phyloP scores from a whole-genome alignment of 139 green algal species.

The Coelastrella sp. region DNA sequence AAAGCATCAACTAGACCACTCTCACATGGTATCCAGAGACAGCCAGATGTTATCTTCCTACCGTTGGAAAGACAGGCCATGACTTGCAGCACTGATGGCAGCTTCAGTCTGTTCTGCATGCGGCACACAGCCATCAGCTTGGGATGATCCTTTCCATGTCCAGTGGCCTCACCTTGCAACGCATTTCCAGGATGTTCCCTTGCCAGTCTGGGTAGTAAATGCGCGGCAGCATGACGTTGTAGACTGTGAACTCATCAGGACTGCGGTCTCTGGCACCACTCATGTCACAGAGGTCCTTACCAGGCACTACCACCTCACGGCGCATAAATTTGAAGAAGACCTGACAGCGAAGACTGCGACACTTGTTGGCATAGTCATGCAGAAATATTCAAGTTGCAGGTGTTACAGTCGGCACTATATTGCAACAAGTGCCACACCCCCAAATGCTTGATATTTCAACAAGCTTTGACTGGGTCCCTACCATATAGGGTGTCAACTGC shows the following conservation, averaged over 20 bases:
- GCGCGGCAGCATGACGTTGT: conserved; percentile 80
- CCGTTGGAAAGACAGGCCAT: too few relatives aligned
- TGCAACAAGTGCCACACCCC: not conserved
- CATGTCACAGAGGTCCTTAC: conserved; percentile 79
- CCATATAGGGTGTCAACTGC: not conserved
- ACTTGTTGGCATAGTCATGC: too few relatives aligned
- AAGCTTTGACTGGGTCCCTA: too few relatives aligned
- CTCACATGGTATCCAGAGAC: too few relatives aligned
- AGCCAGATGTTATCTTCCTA: too few relatives aligned
- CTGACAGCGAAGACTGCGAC: not conserved
- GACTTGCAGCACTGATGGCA: not conserved
- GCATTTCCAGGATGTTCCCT: conserved; percentile 69
- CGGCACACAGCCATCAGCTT: not conserved
- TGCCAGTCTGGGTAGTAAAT: conserved; percentile 68
- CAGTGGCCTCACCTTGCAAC: conserved; percentile 62
- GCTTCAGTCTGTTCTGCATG: not conserved
- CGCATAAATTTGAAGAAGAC: conserved; percentile 67
- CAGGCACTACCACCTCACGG: conserved; percentile 61
- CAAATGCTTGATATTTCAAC: not conserved
- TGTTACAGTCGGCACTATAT: too few relatives aligned
- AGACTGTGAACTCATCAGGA: conserved; percentile 66
- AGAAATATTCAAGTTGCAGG: too few relatives aligned
- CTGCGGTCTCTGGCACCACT: conserved; percentile 50
- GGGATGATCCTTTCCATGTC: not conserved
- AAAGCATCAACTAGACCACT: not conserved